A percentile compares a stretch with the other conserved stretches of the same genome.
These are phyloP conservation scores for Pharus latifolius DNA, from an alignment of 176 grass and related monocot species.

Conservation along the genomic window DNA sequence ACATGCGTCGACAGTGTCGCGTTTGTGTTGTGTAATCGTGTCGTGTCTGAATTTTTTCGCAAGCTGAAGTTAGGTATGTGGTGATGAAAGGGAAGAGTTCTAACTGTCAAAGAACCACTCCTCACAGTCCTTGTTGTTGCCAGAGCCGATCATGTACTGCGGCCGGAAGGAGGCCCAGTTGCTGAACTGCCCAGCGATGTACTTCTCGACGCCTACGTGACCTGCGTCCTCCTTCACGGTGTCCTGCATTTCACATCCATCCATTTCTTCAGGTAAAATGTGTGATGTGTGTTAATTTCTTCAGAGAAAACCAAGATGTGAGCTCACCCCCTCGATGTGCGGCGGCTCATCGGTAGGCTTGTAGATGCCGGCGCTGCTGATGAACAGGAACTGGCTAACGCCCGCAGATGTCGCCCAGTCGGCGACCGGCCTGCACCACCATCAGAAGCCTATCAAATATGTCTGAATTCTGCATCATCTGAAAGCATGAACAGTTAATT, in stretches of 20 bases:
- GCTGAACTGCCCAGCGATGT: conserved; percentile 58
- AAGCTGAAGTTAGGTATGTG: too few relatives aligned
- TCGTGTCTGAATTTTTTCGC: too few relatives aligned
- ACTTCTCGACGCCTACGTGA: conserved; percentile 79
- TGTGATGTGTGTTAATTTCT: too few relatives aligned
- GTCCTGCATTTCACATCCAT: conserved; percentile 33
- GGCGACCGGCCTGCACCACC: conserved; percentile 53
- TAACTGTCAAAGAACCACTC: conserved; percentile 99
- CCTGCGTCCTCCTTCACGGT: conserved; percentile 73
- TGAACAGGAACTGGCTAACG: conserved; percentile 71
- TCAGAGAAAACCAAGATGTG: too few relatives aligned
- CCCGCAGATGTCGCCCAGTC: conserved; percentile 77
- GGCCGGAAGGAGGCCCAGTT: conserved; percentile 79
- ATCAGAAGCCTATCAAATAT: background rate
- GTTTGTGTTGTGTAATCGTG: too few relatives aligned
- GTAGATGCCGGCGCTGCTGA: conserved; percentile 93
- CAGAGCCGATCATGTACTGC: conserved; percentile 94
- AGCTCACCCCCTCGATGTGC: conserved; percentile 90
- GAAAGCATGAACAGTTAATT: background rate
- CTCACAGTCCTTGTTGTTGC: conserved; percentile 98
- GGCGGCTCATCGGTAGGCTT: conserved; percentile 45
- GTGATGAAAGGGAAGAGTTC: background rate
- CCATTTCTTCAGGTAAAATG: background rate
- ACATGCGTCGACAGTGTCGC: too few relatives aligned
- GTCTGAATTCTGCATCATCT: background rate